A percentile compares a stretch with the other conserved stretches of the same genome.
phyloP scores from a whole-genome alignment of 148 eudicot genomes.

The Diospyros kaki region DNA sequence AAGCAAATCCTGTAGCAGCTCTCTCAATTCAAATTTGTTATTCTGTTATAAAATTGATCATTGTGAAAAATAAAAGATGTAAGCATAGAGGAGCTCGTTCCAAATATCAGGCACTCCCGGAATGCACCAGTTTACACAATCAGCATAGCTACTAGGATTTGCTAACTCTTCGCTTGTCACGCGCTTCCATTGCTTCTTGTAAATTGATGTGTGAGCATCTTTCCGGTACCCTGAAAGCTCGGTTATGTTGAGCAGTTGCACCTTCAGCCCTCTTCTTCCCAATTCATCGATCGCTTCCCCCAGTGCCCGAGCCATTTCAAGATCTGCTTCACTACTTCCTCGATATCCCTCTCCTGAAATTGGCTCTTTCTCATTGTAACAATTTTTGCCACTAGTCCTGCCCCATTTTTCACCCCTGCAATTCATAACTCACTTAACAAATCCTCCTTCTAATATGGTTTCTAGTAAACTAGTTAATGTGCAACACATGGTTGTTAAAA shows the following conservation, averaged over 20 bases:
- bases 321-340: background rate
- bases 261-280: background rate
- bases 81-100: conserved; percentile 12
- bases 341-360: background rate
- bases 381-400: background rate
- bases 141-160: conserved; percentile 2
- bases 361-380: conserved; percentile 11
- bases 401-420: conserved; percentile 18
- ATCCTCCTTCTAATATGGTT: no score
- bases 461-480: no score
- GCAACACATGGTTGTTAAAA: no score
- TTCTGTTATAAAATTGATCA: background rate
- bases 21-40: no score
- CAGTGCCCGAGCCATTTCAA: background rate
- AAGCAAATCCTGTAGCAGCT: no score
- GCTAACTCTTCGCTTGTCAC: background rate
- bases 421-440: background rate
- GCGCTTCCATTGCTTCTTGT: background rate
- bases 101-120: conserved; percentile 20
- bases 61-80: background rate
- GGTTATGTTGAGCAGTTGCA: conserved; percentile 10
- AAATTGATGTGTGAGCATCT: conserved; percentile 12
- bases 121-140: conserved; percentile 11
- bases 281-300: background rate
- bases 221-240: conserved; percentile 12